Evolutionary conservation across 75 land plant species (phyloP).

Genomic region (Pinus taeda): DNA sequence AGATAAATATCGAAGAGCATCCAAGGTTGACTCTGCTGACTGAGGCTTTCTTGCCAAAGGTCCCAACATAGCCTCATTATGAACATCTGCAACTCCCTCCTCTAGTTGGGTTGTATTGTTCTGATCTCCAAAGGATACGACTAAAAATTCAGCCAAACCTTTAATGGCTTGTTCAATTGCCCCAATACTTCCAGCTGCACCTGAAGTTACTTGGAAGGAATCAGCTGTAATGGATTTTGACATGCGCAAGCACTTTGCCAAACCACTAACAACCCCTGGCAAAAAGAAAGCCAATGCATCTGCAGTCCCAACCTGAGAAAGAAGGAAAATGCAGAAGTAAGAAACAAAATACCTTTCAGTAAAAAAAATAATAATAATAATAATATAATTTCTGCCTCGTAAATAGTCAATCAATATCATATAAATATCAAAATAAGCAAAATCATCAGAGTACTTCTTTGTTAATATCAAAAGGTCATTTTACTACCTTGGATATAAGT

Average conservation of each 20-base stretch:
- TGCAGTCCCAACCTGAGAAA: slow-evolving; percentile 76
- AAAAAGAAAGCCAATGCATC: slow-evolving; percentile 93
- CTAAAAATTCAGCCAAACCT: slow-evolving; percentile 70
- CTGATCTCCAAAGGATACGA: slow-evolving; percentile 65
- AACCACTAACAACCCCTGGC: slow-evolving; percentile 88
- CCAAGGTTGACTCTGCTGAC: slow-evolving; percentile 35
- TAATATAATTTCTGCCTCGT: neutral
- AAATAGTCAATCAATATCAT: neutral
- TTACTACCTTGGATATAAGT: slow-evolving; percentile 69
- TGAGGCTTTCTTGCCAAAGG: neutral
- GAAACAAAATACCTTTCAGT: neutral
- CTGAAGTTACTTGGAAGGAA: slow-evolving; percentile 29
- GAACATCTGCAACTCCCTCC: neutral
- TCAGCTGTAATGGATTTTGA: slow-evolving; percentile 40
- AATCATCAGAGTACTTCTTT: neutral
- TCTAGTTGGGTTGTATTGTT: slow-evolving; percentile 23
- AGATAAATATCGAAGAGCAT: slow-evolving; percentile 45
- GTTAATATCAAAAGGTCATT: neutral
- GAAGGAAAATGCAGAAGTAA: slow-evolving; percentile 7
- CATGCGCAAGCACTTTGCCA: slow-evolving; percentile 66
- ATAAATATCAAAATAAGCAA: slow-evolving; percentile 7
- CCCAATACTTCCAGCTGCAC: slow-evolving; percentile 86
- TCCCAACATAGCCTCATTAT: neutral
- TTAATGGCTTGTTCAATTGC: slow-evolving; percentile 64
- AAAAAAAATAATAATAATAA: neutral